These are phyloP conservation scores for Epicoccum nigrum DNA, from an alignment of 2,329 filamentous ascomycete species.

Conservation along the genomic window DNA sequence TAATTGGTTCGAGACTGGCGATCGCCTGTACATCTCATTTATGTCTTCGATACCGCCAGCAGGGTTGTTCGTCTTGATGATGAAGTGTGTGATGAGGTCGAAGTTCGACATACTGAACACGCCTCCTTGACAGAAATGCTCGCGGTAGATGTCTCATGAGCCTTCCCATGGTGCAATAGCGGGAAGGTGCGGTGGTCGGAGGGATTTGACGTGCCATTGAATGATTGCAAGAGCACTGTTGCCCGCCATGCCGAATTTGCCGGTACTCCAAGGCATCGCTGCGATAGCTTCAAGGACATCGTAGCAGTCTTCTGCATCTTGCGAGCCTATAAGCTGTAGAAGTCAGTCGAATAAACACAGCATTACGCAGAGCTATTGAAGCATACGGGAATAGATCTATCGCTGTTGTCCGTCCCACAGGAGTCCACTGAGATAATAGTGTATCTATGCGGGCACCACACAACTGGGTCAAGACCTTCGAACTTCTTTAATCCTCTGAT, in stretches of 20 bases:
- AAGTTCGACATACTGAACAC: slow-evolving; percentile 46
- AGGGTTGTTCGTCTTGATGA: slow-evolving; percentile 36
- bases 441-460: slow-evolving; percentile 43
- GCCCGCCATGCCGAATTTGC: slow-evolving; percentile 52
- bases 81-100: slow-evolving; percentile 50
- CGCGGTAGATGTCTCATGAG: slow-evolving; percentile 55
- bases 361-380: background rate
- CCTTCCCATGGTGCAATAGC: slow-evolving; percentile 58
- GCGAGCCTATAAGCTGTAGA: slow-evolving; percentile 46
- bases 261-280: slow-evolving; percentile 53
- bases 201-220: slow-evolving; percentile 53
- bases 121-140: slow-evolving; percentile 53
- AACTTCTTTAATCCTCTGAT: slow-evolving; percentile 50
- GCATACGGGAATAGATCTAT: slow-evolving; percentile 38
- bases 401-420: slow-evolving; percentile 39
- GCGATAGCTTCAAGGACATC: slow-evolving; percentile 54
- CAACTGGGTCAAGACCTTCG: slow-evolving; percentile 51
- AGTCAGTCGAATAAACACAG: background rate
- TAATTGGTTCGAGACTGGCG: slow-evolving; percentile 33
- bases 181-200: slow-evolving; percentile 51
- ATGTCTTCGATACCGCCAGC: slow-evolving; percentile 50
- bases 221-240: slow-evolving; percentile 53
- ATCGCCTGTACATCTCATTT: slow-evolving; percentile 50
- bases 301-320: slow-evolving; percentile 55
- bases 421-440: slow-evolving; percentile 44